Conservation (phyloP, 352 stramenopile genomes). For the Phytophthora foliorum region DNA sequence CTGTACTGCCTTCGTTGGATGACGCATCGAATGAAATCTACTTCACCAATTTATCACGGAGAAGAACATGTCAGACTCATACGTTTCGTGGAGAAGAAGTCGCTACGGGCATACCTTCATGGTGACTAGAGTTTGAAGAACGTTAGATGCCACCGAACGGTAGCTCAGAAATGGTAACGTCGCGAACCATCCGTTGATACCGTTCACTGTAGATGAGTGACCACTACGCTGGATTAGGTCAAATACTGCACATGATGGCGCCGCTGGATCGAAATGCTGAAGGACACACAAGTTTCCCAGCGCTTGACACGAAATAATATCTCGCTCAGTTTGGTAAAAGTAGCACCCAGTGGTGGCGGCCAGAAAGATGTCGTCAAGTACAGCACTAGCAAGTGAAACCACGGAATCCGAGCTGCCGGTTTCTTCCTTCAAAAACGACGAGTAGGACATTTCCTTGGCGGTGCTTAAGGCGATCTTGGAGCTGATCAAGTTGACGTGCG, state of each 20-base stretch:
- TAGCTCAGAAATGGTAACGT: conserved; percentile 94
- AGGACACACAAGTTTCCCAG: conserved; percentile 95
- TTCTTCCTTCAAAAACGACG: conserved; percentile 52
- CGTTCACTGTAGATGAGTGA: conserved; percentile 53
- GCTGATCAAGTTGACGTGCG: conserved; percentile 58
- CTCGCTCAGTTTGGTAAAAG: conserved; percentile 80
- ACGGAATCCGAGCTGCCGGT: conserved; percentile 33
- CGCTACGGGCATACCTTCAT: conserved; percentile 63
- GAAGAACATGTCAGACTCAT: conserved; percentile 1
- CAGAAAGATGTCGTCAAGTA: conserved; percentile 87
- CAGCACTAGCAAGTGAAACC: conserved; percentile 56
- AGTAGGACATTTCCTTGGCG: conserved; percentile 50
- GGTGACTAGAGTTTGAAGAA: conserved; percentile 73
- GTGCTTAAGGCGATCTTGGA: conserved; percentile 56
- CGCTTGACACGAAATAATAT: conserved; percentile 85
- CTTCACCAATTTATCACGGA: neutral
- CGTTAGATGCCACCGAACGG: conserved; percentile 51
- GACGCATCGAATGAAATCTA: conserved; percentile 88
- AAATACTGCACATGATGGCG: conserved; percentile 81
- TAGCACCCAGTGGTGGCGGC: conserved; percentile 85
- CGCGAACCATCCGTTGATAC: conserved; percentile 68
- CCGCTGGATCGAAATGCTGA: conserved; percentile 83
- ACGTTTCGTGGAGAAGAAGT: neutral
- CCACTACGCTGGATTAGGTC: conserved; percentile 74
- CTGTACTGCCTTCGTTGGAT: conserved; percentile 48